Evolutionary conservation across 345 rosid species (phyloP).

Genomic region (Balakata baccata): DNA sequence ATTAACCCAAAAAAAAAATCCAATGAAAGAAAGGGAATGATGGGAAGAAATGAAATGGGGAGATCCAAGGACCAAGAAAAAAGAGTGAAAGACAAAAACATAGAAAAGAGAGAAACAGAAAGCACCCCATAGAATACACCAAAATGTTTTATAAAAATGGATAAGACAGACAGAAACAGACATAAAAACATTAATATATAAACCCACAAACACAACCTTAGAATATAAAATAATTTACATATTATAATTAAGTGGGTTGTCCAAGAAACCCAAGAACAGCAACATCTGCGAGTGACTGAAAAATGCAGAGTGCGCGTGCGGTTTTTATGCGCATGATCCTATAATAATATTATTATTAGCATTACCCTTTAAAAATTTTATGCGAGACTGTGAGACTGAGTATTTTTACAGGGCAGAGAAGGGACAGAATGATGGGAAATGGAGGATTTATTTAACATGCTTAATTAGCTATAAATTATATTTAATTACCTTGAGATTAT

Average conservation of each 20-base stretch:
- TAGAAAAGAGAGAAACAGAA: constrained; percentile 16
- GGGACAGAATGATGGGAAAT: background rate
- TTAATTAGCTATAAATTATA: background rate
- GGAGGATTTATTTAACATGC: background rate
- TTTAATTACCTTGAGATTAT: background rate
- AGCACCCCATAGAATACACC: background rate
- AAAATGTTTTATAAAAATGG: background rate
- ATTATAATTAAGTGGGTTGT: background rate
- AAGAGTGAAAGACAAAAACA: constrained; percentile 34
- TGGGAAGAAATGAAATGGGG: constrained; percentile 25
- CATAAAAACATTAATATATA: too few species aligned
- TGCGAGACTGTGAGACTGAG: background rate
- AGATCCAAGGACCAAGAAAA: constrained; percentile 31
- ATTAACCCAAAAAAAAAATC: constrained; percentile 7
- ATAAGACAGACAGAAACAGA: background rate
- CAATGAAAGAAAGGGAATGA: constrained; percentile 33
- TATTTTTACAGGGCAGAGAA: background rate
- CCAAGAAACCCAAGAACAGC: constrained; percentile 6
- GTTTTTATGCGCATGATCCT: constrained; percentile 46
- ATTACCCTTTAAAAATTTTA: background rate
- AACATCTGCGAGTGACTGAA: background rate
- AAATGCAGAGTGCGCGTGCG: constrained; percentile 49
- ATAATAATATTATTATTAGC: background rate
- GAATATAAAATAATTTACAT: too few species aligned
- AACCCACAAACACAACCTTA: too few species aligned